Base-by-base conservation (phyloP, 2,329 filamentous ascomycete species). In the Diatrype stigma region DNA sequence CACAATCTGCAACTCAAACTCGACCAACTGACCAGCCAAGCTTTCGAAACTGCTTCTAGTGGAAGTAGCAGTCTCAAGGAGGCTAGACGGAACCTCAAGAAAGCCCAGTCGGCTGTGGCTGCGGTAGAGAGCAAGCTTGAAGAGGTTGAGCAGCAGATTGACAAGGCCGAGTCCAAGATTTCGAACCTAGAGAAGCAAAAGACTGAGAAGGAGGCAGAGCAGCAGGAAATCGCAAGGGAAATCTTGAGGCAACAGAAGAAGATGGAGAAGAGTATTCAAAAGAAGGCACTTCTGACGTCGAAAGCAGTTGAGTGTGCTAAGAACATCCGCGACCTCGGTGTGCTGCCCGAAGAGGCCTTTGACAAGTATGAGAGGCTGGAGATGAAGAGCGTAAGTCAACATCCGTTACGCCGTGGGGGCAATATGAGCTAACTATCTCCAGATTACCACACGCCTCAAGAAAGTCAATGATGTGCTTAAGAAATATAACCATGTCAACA, bases 401-500 rank as follows among this genome's bases (percentile, higher is more conserved):
- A 2, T 10, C 26, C 14, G n/a, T 6, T 28, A 7, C 14, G 6
- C 22, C 6, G 19, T 28, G n/a, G 16, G 22, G 10, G 30, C 7
- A 22, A 10, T 38, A 45, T 53, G 58, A 54, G 40, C 56, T 63
- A 55, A 60, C 44, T 5, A 19, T 35, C 22, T 51, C 50, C 38
- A 83, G 77, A 82, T 83, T 52, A 75, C 76, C n/a, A 74, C 74
- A 38, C 85, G 86, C 51, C 82, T 97, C 22, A 91, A 94, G 72
- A 95, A 92, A 64, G 90, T 93, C 63, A 95, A 96, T 56, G 90
- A 96, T 61, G 85, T 89, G 0, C 78, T 97, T 49, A 97, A 97
- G 74, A 96, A 96, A 68, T 97, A 94, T 73, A 90, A 91, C 50
- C 90, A 96, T 63, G 92, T 99, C 73, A 99, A 99, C 81, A 99